Percentiles rank a stretch among this genome's conserved stretches.
phyloP scores from a whole-genome alignment of 2,329 filamentous ascomycete species.

The Magnaporthiopsis incrustans region DNA sequence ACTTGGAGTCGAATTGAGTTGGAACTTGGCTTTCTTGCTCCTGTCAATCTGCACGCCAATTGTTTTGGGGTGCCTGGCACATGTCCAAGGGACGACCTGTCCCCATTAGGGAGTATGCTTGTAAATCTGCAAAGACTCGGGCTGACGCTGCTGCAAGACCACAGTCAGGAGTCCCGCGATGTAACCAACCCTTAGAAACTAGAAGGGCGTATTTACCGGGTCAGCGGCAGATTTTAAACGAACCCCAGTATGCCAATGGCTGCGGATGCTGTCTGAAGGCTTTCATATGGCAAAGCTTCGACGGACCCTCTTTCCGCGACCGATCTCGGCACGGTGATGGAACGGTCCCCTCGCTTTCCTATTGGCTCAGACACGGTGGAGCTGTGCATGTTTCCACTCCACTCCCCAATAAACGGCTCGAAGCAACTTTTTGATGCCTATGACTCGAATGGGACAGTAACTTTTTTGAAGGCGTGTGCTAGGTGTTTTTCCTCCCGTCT shows the following conservation, averaged over 20 bases:
- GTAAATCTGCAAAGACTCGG: neutral
- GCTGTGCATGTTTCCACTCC: neutral
- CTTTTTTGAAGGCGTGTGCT: neutral
- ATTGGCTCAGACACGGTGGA: too few relatives aligned
- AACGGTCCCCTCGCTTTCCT: too few relatives aligned
- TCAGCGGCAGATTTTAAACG: neutral
- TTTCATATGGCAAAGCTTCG: neutral
- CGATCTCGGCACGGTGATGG: neutral
- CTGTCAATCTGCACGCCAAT: neutral
- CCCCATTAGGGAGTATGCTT: too few relatives aligned
- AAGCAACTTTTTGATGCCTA: neutral
- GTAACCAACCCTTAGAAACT: neutral
- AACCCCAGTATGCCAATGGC: neutral
- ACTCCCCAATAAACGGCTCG: too few relatives aligned
- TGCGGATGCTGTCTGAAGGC: neutral
- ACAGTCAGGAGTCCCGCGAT: neutral
- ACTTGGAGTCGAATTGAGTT: neutral
- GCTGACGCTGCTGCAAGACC: neutral
- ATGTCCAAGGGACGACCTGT: neutral
- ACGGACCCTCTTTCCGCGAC: neutral
- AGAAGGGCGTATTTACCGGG: neutral
- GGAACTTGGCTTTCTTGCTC: neutral
- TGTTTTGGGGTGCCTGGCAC: neutral
- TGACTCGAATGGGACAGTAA: neutral
- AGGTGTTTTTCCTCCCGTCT: neutral